Base-by-base conservation (phyloP, 2,329 filamentous ascomycete species). In the Falciphora oryzae region DNA sequence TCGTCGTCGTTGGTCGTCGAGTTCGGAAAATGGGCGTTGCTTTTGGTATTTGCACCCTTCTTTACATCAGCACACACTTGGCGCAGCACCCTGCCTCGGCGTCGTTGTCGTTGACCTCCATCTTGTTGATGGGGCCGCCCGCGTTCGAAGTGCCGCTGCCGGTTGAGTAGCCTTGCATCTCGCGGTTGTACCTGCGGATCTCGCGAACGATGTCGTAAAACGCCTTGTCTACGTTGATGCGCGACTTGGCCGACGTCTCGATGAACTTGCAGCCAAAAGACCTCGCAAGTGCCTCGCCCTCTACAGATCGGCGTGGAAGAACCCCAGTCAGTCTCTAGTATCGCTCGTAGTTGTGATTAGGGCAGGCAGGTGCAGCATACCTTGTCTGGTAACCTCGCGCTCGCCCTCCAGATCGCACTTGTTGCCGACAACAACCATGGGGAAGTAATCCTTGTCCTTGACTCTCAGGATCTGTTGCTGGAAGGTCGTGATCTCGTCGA, bases 381-480 rank as follows among this genome's bases (percentile, higher is more conserved):
- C 94, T 87, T 96, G 89, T 81, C 90, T 89, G 69, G 92, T 90
- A 66, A 99, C 95, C 73, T 94, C 91, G 74, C 95, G 87, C 80
- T 99, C 94, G 71, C 84, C 83, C 74, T 97, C 94, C 77, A 99
- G 81, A 92, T 99, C 95, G 81, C 94, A 97, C 85, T 99, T 99
- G 87, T 99, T 99, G 72, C 93, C 95, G 57, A 98, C 95, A 59
- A 99, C 91, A 65, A 98, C 97, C 83, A 99, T 98, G 71, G 95
- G 95, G 83, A 99, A 99, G 78, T 97, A 97, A 80, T 99, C 95
- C 87, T 97, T 98, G 83, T 98, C 95, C 85, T 99, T 99, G 73
- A 99, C 95, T 71, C 95, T 84, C 71, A 99, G 84, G 76, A 99
- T 99, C 80, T 99, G 95, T 83, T 98, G 93, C 80, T 98, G 93